A percentile compares a stretch with the other conserved stretches of the same genome.
Conservation (phyloP, 768 basidiomycete species). For the Phaeotremella skinneri region DNA sequence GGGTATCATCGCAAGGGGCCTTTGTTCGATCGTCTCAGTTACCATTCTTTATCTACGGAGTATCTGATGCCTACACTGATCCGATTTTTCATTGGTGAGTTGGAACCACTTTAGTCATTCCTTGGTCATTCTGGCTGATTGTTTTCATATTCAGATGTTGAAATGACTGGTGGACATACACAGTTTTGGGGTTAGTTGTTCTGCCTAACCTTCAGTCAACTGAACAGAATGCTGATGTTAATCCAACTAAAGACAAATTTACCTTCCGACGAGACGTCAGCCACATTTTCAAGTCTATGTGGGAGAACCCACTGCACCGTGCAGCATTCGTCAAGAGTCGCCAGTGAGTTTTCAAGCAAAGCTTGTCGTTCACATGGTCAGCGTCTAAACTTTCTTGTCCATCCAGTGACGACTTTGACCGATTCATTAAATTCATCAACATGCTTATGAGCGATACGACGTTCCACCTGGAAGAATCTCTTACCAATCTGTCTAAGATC, state of each 20-base stretch:
- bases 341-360: constrained; percentile 57
- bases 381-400: background rate
- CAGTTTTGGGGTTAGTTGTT: constrained; percentile 93
- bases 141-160: constrained; percentile 67
- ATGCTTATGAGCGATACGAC: constrained; percentile 99
- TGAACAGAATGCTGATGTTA: constrained; percentile 24
- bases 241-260: constrained; percentile 8
- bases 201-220: constrained; percentile 20
- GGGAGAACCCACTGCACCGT: constrained; percentile 85
- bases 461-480: constrained; percentile 93
- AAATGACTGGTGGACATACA: constrained; percentile 93
- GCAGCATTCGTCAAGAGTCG: constrained; percentile 79
- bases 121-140: background rate
- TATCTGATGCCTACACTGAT: constrained; percentile 88
- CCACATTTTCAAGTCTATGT: constrained; percentile 80
- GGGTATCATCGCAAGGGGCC: constrained; percentile 55
- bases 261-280: constrained; percentile 74
- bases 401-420: constrained; percentile 71
- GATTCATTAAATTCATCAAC: constrained; percentile 94
- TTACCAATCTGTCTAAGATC: constrained; percentile 83
- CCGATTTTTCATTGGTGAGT: constrained; percentile 87
- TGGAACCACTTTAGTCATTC: background rate
- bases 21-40: constrained; percentile 76
- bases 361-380: background rate
- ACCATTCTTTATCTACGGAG: constrained; percentile 77